These are phyloP conservation scores for Pseudotsuga menziesii DNA, from an alignment of 75 land plant genomes.

Conservation along the genomic window DNA sequence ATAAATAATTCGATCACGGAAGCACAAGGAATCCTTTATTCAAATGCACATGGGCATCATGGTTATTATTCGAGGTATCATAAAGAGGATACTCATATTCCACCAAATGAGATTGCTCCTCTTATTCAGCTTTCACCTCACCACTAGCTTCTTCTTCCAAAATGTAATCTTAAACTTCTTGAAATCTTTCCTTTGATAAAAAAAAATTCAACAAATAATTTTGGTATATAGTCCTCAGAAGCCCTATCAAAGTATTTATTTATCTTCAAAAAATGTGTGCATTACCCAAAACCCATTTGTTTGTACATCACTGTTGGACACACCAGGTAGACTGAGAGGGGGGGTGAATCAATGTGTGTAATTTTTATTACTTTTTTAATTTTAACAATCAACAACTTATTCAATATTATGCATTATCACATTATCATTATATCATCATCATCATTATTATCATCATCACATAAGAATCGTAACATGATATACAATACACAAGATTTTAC, in stretches of 20 bases:
- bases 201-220: constrained; percentile 82
- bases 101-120: background rate
- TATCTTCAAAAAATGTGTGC: constrained; percentile 90
- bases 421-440: no score
- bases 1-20: no score
- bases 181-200: constrained; percentile 74
- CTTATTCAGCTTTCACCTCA: background rate
- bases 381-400: no score
- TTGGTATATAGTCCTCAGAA: constrained; percentile 86
- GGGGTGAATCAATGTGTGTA: no score
- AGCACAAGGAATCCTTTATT: no score
- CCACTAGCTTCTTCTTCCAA: constrained; percentile 34
- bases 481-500: no score
- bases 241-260: constrained; percentile 75
- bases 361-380: no score
- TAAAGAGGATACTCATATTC: constrained; percentile 1
- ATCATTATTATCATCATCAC: no score
- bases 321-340: constrained; percentile 97
- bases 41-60: background rate
- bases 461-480: no score
- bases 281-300: no score
- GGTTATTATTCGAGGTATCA: background rate
- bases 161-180: constrained; percentile 61
- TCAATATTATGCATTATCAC: no score
- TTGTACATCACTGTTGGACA: no score